Conservation (phyloP, 2,329 filamentous ascomycete species). For the Paraconiothyrium brasiliense region DNA sequence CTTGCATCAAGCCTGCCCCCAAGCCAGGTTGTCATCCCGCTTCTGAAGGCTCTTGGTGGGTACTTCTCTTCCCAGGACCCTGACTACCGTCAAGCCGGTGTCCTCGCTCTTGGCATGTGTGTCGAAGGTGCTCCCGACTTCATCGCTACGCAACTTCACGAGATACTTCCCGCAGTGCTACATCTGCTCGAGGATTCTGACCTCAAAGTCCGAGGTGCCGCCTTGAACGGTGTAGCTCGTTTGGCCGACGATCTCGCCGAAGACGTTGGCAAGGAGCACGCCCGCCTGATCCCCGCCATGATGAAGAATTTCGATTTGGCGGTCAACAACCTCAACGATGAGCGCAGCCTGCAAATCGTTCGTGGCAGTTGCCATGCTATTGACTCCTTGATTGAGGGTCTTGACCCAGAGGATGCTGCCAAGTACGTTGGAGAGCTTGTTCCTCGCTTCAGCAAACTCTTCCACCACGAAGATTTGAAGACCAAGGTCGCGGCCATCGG, state of each 20-base stretch:
- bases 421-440: constrained; percentile 85
- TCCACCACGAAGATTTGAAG: constrained; percentile 84
- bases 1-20: constrained; percentile 88
- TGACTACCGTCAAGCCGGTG: constrained; percentile 86
- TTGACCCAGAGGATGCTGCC: constrained; percentile 82
- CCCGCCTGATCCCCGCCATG: constrained; percentile 81
- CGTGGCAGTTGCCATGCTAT: constrained; percentile 90
- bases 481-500: constrained; percentile 90
- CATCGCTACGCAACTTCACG: constrained; percentile 88
- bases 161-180: constrained; percentile 85
- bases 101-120: constrained; percentile 90
- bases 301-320: constrained; percentile 90
- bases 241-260: constrained; percentile 93
- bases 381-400: constrained; percentile 87
- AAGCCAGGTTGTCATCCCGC: constrained; percentile 90
- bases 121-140: constrained; percentile 98
- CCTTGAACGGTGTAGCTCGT: constrained; percentile 86
- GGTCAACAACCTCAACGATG: constrained; percentile 71
- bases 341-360: constrained; percentile 84
- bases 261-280: constrained; percentile 86
- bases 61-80: constrained; percentile 80
- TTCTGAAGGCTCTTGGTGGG: constrained; percentile 84
- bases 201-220: constrained; percentile 83
- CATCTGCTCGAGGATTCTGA: constrained; percentile 86
- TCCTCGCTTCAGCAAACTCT: constrained; percentile 82